Base-by-base conservation (phyloP, 768 basidiomycete genomes). In the Chalciporus chontae region DNA sequence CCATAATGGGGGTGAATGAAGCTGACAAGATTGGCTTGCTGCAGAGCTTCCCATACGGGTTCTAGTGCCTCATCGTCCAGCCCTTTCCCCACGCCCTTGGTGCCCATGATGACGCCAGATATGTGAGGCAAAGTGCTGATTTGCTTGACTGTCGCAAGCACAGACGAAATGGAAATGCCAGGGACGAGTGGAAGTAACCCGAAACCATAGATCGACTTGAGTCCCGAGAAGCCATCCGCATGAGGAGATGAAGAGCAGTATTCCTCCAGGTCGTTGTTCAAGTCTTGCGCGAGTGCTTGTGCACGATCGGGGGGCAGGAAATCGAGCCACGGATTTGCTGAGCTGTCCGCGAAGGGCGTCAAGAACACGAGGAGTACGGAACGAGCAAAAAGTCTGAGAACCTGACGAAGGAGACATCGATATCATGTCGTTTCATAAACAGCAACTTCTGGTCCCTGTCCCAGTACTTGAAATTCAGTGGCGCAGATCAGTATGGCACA, bases 241-340 rank as follows among this genome's bases (percentile, higher is more conserved):
- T 64, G 48, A 1, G 87, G 86, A 4, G 80, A 77, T 1, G 82
- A 78, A 3, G 86, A 75, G 62, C 91, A 94, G 61, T 88, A 94
- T 23, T 76, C 60, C 62, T 94, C 89, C 8, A 94, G 75, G 60
- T 92, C 87, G 29, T 73, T 63, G 63, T 94, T 94, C 39, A 94
- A 73, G 43, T 84, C 77, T n/a, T 64, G 67, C 0, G 90, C 89
- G 15, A 93, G 76, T 11, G 64, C 61, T 43, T 77, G 73, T 8
- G 91, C 92, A 38, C 85, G 78, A 21, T 78, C 61, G 9, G 87
- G 78, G 5, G 84, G 66, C 19, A 94, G 77, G 62, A 93, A 94
- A 66, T 94, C 92, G 31, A 94, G 79, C 91, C 91, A 94, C 8
- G 91, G 92, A 61, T 94, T 94, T 23, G 91, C 91, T 21, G 87